Base-by-base conservation (phyloP, 495 filamentous ascomycete species). In the Hypoxylon subgilvum region DNA sequence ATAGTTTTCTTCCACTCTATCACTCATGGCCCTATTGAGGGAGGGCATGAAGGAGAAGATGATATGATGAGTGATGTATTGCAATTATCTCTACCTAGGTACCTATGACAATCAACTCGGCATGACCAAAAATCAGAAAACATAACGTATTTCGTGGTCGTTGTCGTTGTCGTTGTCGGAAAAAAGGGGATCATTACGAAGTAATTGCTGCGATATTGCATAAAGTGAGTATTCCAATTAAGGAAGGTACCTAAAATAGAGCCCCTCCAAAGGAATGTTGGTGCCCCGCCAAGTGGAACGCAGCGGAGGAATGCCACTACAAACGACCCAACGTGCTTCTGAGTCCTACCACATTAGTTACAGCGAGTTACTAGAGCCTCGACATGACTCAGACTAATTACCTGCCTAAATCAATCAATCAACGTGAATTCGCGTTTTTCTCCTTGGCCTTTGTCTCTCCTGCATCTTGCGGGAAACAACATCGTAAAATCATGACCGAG, bases 281-380 rank as follows among this genome's bases (percentile, higher is more conserved):
- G 5, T 39, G 23, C 47, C 55, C 54, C 55, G 52, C 55, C 31
- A 6, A 3, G 49, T 61, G 57, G 57, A 61, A 61, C 49, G 35
- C 41, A 46, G 22, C n/a, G 31, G 3, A 34, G 31, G 31, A 34
- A 4, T 3, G 31, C 8, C 7, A 34, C 3, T 34, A 12, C 5
- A 13, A 10, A 12, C 9, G 3, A 6, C n/a, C 31, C 9, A 34
- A 34, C 31, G 31, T 34, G n/a, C 5, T 34, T 27, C 8, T 27
- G 8, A 8, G 23, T 27, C 3, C 23, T n/a, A 30, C 31, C 21
- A 28, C 48, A 10, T 39, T 51, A 34, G 31, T 4, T 34, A 34
- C 9, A n/a, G n/a, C n/a, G n/a, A n/a, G n/a, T n/a, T 3, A 36
- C 7, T 36, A 6, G 6, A 27, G 4, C 10, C 30, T 40, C n/a